phyloP scores from a whole-genome alignment of 2,329 filamentous ascomycete genomes.

The Alternaria ethzedia region DNA sequence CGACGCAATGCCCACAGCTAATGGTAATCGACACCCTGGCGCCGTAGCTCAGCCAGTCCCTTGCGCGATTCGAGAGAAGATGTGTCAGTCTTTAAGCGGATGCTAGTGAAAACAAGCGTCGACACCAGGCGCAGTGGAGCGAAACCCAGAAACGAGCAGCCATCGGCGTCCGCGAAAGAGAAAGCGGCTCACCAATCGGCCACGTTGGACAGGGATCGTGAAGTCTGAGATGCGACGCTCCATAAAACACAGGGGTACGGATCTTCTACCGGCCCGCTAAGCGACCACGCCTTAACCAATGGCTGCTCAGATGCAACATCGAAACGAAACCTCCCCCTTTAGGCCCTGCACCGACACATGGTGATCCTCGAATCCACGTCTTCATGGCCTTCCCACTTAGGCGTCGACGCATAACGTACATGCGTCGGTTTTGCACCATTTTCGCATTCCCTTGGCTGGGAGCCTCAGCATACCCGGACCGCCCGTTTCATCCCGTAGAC shows the following conservation, averaged over 20 bases:
- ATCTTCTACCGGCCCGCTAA: constrained; percentile 30
- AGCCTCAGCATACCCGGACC: constrained; percentile 28
- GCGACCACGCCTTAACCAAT: constrained; percentile 40
- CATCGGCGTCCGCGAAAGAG: constrained; percentile 11
- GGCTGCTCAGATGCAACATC: constrained; percentile 11
- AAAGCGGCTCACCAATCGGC: constrained; percentile 36
- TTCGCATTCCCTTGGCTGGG: constrained; percentile 39
- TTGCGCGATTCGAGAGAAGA: not conserved
- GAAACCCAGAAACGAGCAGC: constrained; percentile 12
- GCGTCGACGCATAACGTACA: constrained; percentile 36
- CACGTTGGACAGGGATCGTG: constrained; percentile 20
- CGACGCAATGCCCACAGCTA: not conserved
- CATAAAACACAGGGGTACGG: constrained; percentile 38
- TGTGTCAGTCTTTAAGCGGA: constrained; percentile 24
- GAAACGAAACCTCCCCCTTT: constrained; percentile 38
- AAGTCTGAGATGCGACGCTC: constrained; percentile 34
- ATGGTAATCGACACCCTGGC: not conserved
- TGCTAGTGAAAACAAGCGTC: constrained; percentile 26
- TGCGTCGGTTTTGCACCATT: constrained; percentile 25
- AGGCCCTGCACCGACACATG: constrained; percentile 22
- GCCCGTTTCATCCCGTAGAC: constrained; percentile 41
- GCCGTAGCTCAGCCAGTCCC: constrained; percentile 26
- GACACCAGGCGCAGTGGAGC: constrained; percentile 20
- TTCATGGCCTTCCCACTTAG: constrained; percentile 23
- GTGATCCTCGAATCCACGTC: constrained; percentile 16